Evolutionary conservation across 768 basidiomycete genomes (phyloP).

Genomic region (Boletus rubescentipes): DNA sequence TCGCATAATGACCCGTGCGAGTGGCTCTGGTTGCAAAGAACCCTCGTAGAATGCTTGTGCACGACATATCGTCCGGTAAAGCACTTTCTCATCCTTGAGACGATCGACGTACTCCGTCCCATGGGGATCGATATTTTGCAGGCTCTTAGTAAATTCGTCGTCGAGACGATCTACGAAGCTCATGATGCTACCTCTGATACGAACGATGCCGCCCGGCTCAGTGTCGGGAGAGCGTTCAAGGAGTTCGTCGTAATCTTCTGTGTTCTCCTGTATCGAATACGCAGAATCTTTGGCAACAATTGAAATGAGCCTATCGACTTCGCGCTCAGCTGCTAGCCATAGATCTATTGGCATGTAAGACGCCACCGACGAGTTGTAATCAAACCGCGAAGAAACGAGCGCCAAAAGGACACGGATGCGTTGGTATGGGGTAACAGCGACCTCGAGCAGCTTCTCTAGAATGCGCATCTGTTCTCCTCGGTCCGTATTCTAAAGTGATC

Average conservation of each 20-base stretch:
- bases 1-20: conserved; percentile 89
- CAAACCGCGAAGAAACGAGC: conserved; percentile 92
- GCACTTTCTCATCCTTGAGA: conserved; percentile 90
- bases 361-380: conserved; percentile 87
- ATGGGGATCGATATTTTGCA: conserved; percentile 98
- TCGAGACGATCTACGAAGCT: conserved; percentile 95
- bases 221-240: conserved; percentile 75
- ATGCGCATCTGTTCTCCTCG: conserved; percentile 92
- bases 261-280: conserved; percentile 85
- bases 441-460: conserved; percentile 81
- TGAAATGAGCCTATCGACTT: conserved; percentile 85
- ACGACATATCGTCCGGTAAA: conserved; percentile 92
- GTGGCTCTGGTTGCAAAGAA: conserved; percentile 70
- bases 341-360: conserved; percentile 91
- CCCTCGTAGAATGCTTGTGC: conserved; percentile 91
- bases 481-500: conserved; percentile 79
- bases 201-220: conserved; percentile 72
- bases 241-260: conserved; percentile 90
- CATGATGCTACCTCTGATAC: conserved; percentile 93
- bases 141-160: conserved; percentile 95
- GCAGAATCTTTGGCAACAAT: conserved; percentile 68
- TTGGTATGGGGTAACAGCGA: conserved; percentile 87
- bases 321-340: conserved; percentile 84
- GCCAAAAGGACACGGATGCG: conserved; percentile 92
- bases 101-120: conserved; percentile 99